A percentile compares a stretch with the other conserved stretches of the same genome.
These are phyloP conservation scores for Neurospora tetrasperma DNA, from an alignment of 495 filamentous ascomycete species.

Conservation along the genomic window DNA sequence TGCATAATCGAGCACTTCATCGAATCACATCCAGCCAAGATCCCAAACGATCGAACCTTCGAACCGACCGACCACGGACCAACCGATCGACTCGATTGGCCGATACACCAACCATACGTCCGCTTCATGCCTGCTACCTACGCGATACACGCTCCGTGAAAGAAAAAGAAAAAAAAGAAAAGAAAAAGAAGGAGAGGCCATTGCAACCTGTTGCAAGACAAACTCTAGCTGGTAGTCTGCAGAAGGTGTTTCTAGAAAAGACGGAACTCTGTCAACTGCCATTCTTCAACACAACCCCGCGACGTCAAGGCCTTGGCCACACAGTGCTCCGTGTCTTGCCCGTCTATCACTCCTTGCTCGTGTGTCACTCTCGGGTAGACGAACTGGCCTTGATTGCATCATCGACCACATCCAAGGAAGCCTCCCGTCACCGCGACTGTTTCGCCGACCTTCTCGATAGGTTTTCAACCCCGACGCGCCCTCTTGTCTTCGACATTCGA, in stretches of 20 bases:
- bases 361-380: neutral
- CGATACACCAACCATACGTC: neutral
- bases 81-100: neutral
- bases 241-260: neutral
- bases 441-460: neutral
- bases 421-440: neutral
- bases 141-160: neutral
- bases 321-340: neutral
- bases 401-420: neutral
- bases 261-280: neutral
- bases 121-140: neutral
- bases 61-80: neutral
- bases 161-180: neutral
- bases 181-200: neutral
- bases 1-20: neutral
- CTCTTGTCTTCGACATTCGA: neutral
- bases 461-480: neutral
- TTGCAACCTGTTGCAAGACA: neutral
- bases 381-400: neutral
- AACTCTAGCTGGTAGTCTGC: neutral
- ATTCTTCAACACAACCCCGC: neutral
- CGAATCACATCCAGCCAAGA: neutral
- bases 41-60: neutral
- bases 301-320: neutral
- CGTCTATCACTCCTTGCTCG: neutral